phyloP scores from a whole-genome alignment of 208 protist species.

The Trypanosomatidae sp. region DNA sequence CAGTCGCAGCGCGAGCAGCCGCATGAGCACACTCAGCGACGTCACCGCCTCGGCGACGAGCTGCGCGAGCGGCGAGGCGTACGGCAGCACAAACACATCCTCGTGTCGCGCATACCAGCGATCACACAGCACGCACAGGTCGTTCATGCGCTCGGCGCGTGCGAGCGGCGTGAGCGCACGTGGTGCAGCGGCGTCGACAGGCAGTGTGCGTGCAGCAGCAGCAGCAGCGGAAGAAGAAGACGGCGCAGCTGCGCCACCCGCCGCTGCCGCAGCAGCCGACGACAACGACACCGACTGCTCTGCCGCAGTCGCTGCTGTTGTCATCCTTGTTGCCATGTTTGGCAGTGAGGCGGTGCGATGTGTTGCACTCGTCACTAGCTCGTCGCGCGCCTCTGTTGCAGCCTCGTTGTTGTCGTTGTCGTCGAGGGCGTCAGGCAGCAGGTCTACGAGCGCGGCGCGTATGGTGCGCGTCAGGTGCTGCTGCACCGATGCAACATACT shows the following conservation, averaged over 20 bases:
- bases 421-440: constrained; percentile 7
- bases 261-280: too few relatives aligned
- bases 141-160: constrained; percentile 56
- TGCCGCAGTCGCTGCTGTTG: too few relatives aligned
- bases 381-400: too few relatives aligned
- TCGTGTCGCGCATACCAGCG: constrained; percentile 63
- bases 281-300: too few relatives aligned
- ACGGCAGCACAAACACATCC: constrained; percentile 25
- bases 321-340: neutral
- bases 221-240: too few relatives aligned
- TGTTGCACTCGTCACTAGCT: too few relatives aligned
- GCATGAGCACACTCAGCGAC: constrained; percentile 61
- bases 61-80: constrained; percentile 20
- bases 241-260: too few relatives aligned
- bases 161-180: constrained; percentile 1
- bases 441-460: constrained; percentile 8
- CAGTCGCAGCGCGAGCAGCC: constrained; percentile 64
- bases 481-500: constrained; percentile 33
- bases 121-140: constrained; percentile 54
- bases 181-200: neutral
- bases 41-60: constrained; percentile 24
- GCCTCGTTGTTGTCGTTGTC: too few relatives aligned
- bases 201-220: neutral
- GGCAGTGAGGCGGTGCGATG: too few relatives aligned
- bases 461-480: constrained; percentile 18